Percentiles rank a stretch among this genome's conserved stretches.
Conservation (phyloP, 208 protist genomes). For the Lotmaria passim region DNA sequence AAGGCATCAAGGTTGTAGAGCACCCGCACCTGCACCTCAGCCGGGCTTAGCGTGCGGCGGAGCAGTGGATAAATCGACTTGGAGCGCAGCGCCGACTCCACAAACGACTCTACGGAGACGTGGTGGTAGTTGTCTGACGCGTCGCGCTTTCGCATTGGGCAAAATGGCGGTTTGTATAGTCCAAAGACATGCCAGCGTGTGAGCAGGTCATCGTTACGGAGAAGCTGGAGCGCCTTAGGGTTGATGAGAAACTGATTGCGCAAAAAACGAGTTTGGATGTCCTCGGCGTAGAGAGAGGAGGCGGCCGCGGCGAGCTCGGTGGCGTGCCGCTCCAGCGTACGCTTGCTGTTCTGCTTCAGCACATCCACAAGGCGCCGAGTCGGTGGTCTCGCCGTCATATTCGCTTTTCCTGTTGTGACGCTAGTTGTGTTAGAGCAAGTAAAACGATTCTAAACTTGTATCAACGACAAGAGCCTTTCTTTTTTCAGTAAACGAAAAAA, state of each 20-base stretch:
- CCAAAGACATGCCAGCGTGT: constrained; percentile 64
- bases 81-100: constrained; percentile 66
- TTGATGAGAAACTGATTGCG: constrained; percentile 83
- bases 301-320: constrained; percentile 52
- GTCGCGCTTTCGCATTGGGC: constrained; percentile 78
- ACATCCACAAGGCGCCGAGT: constrained; percentile 73
- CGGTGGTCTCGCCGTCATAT: constrained; percentile 69
- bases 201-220: constrained; percentile 42
- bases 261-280: constrained; percentile 74
- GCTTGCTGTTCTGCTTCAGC: constrained; percentile 65
- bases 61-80: constrained; percentile 52
- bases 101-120: constrained; percentile 85
- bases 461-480: too few relatives aligned
- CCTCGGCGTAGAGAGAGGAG: constrained; percentile 53
- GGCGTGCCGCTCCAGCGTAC: constrained; percentile 65
- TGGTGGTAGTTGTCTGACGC: constrained; percentile 76
- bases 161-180: constrained; percentile 90
- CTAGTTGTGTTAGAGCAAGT: too few relatives aligned
- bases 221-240: constrained; percentile 70
- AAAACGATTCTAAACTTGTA: too few relatives aligned
- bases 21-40: constrained; percentile 69
- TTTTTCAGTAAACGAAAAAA: too few relatives aligned
- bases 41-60: constrained; percentile 26
- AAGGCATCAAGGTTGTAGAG: constrained; percentile 70
- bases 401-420: not conserved